Base-by-base conservation (phyloP, 495 filamentous ascomycete species). In the Letharia columbiana region DNA sequence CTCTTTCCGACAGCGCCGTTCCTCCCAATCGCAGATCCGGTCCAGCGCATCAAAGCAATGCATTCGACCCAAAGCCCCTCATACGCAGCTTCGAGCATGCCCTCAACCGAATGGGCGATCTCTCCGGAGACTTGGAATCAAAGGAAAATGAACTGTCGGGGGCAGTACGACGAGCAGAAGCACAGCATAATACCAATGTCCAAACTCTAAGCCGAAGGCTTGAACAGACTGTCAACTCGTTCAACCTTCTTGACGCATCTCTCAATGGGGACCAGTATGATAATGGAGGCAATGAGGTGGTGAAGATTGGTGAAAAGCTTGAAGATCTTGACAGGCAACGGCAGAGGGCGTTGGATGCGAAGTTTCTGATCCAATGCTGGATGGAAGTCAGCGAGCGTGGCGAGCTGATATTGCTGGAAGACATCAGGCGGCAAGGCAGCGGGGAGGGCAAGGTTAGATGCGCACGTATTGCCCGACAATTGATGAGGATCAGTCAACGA, bases 41-140 rank as follows among this genome's bases (percentile, higher is more conserved):
- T 64, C 80, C 80, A 17, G 69, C 84, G 45, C 85, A 84, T 64
- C 84, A 87, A 73, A 60, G 31, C 52, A 65, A 69, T 61, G 86
- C 90, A 59, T 99, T 99, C 73, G 95, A 99, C 73, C 95, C 95
- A 2, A 98, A 99, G 76, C 95, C 95, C 8, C 82, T 97, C 71
- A 98, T 99, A 68, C 86, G 95, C 50, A 91, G 90, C 20, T 98
- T 99, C 71, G 94, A 99, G 76, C 84, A 89, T 82, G 86, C 94
- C 41, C 81, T 96, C 40, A 82, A 83, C 45, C 90, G 89, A 40
- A 83, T 99, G 49, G 84, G 84, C 42, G 83, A 87, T 39, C 83
- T 99, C 10, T 91, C 91, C 1, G 90, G 94, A 61, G 90, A 96
- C 64, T 77, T 98, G 20, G 91, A 92, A 67, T 83, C 83, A 60